phyloP scores from a whole-genome alignment of 2,329 filamentous ascomycete species.

The Leptographium lundbergii region DNA sequence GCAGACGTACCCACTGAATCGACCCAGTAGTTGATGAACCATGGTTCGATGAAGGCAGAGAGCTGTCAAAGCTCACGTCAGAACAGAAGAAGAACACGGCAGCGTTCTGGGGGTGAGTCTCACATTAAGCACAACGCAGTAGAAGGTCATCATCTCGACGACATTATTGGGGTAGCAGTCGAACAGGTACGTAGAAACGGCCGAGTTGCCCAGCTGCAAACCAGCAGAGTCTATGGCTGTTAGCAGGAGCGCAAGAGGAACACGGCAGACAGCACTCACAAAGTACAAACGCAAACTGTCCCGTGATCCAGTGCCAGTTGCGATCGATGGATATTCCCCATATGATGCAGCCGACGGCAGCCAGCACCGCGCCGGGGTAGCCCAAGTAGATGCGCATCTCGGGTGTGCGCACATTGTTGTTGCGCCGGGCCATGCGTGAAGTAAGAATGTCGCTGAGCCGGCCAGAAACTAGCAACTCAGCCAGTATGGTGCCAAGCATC shows the following conservation, averaged over 20 bases:
- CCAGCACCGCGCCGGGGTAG: constrained; percentile 37
- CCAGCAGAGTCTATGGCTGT: constrained; percentile 32
- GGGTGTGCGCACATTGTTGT: constrained; percentile 25
- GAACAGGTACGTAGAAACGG: constrained; percentile 37
- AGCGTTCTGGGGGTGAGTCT: not conserved
- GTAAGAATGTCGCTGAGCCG: constrained; percentile 38
- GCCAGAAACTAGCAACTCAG: constrained; percentile 39
- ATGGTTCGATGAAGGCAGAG: constrained; percentile 30
- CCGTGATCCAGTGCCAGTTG: constrained; percentile 42
- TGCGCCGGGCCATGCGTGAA: constrained; percentile 26
- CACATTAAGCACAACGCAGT: constrained; percentile 37
- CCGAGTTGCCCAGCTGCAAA: constrained; percentile 44
- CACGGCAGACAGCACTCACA: constrained; percentile 23
- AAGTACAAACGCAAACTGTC: constrained; percentile 41
- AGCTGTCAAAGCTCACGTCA: constrained; percentile 12
- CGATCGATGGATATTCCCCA: constrained; percentile 43
- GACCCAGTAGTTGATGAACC: constrained; percentile 38
- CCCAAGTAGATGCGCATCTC: constrained; percentile 45
- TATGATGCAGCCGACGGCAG: constrained; percentile 34
- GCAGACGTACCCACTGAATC: constrained; percentile 13
- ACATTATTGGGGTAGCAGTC: constrained; percentile 42
- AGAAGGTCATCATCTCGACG: constrained; percentile 41
- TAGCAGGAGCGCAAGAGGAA: not conserved
- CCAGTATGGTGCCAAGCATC: constrained; percentile 37
- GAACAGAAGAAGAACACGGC: not conserved